Evolutionary conservation across 768 basidiomycete genomes (phyloP).

Genomic region (Leccinum boreale): DNA sequence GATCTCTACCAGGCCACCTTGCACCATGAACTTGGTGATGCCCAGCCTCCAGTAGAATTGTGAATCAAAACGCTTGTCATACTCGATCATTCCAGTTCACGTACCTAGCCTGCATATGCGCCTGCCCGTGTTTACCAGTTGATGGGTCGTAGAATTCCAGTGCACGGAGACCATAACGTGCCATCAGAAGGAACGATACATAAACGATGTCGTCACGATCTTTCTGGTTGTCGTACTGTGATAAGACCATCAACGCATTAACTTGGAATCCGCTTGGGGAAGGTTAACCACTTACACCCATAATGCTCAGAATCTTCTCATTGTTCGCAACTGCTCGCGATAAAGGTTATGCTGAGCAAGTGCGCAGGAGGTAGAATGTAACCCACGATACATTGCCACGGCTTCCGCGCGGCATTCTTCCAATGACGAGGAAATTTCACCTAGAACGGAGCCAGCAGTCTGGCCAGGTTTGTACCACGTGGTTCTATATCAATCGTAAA

Average conservation of each 20-base stretch:
- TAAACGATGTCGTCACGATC: conserved; percentile 78
- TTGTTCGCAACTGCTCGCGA: conserved; percentile 62
- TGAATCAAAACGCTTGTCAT: not conserved
- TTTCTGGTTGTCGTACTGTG: conserved; percentile 62
- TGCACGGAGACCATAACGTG: conserved; percentile 74
- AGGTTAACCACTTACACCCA: conserved; percentile 51
- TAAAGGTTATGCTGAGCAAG: not conserved
- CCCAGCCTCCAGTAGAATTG: conserved; percentile 50
- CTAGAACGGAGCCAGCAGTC: conserved; percentile 76
- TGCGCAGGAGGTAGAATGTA: not conserved
- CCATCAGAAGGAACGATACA: conserved; percentile 82
- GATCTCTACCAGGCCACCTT: conserved; percentile 64
- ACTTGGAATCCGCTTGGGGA: not conserved
- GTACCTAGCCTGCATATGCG: conserved; percentile 88
- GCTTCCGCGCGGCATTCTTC: conserved; percentile 93
- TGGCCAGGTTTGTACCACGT: conserved; percentile 91
- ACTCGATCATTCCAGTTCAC: conserved; percentile 10
- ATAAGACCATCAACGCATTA: not conserved
- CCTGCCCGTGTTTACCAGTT: conserved; percentile 82
- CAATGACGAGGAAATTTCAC: conserved; percentile 86
- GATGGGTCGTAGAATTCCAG: conserved; percentile 82
- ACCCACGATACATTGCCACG: conserved; percentile 75
- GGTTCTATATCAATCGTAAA: conserved; percentile 37
- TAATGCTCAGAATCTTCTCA: conserved; percentile 72
- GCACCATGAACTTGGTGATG: conserved; percentile 77